Conservation (phyloP, 1,284 basidiomycete genomes). For the Cryptococcus depauperatus region DNA sequence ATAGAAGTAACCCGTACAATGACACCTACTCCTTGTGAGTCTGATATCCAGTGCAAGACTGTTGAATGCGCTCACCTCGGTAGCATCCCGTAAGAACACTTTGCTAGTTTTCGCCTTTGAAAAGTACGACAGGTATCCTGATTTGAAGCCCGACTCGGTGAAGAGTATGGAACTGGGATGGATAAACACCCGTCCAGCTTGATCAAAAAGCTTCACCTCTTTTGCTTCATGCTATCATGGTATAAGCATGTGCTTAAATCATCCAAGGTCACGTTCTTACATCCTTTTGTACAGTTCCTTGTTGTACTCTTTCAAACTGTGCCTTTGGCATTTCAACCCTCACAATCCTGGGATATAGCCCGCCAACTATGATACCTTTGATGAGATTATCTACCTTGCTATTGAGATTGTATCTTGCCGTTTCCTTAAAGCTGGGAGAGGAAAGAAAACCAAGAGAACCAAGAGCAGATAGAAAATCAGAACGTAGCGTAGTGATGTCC, state of each 20-base stretch:
- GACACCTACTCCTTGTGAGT: conserved; percentile 54
- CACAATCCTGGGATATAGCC: conserved; percentile 70
- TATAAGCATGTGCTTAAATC: neutral
- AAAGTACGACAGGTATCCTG: conserved; percentile 75
- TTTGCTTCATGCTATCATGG: conserved; percentile 55
- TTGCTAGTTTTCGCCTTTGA: conserved; percentile 75
- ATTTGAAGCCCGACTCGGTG: conserved; percentile 60
- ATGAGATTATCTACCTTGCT: conserved; percentile 61
- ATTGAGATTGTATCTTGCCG: conserved; percentile 50
- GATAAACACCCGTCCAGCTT: conserved; percentile 43
- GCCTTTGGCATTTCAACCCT: conserved; percentile 66
- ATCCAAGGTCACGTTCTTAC: conserved; percentile 13
- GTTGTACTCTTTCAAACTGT: conserved; percentile 72
- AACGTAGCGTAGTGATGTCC: conserved; percentile 71
- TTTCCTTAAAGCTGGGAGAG: conserved; percentile 36
- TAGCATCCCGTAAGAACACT: conserved; percentile 77
- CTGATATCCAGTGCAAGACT: neutral
- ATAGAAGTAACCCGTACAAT: conserved; percentile 71
- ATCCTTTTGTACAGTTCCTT: conserved; percentile 70
- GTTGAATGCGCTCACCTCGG: conserved; percentile 58
- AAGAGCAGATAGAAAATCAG: conserved; percentile 68
- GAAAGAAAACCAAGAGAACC: conserved; percentile 63
- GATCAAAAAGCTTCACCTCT: conserved; percentile 71
- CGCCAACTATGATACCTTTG: conserved; percentile 72
- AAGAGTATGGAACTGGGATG: conserved; percentile 84